Evolutionary conservation across 2,329 filamentous ascomycete genomes (phyloP).

Genomic region (Trichoderma arundinaceum): DNA sequence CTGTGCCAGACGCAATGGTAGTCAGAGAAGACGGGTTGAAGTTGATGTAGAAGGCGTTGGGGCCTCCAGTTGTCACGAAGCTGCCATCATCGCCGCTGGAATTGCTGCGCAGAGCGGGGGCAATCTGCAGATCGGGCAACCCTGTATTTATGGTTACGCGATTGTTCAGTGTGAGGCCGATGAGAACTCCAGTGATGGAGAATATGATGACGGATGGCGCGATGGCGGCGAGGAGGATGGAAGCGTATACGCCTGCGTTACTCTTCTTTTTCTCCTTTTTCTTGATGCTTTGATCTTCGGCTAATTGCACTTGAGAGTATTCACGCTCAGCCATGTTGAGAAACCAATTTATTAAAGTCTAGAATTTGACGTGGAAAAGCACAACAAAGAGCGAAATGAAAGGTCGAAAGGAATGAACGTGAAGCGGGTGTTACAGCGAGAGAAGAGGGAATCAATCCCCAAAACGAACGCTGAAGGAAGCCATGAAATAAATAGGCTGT

Average conservation of each 20-base stretch:
- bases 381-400: no score
- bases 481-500: no score
- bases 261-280: constrained; percentile 4
- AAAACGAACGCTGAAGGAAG: no score
- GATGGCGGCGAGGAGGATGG: background rate
- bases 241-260: background rate
- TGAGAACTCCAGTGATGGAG: background rate
- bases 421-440: no score
- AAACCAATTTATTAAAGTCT: no score
- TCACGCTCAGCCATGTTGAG: no score
- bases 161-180: background rate
- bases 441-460: no score
- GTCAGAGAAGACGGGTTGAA: constrained; percentile 12
- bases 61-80: background rate
- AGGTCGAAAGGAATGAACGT: no score
- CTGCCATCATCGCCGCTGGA: background rate
- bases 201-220: background rate
- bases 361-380: no score
- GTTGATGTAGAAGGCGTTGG: background rate
- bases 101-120: background rate
- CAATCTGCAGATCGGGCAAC: background rate
- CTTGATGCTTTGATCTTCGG: background rate
- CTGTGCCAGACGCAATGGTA: background rate
- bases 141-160: background rate
- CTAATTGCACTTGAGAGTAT: no score